Percentiles rank a stretch among this genome's conserved stretches.
phyloP scores from a whole-genome alignment of 1,139 yeast genomes.

The Yamadazyma atlantica region DNA sequence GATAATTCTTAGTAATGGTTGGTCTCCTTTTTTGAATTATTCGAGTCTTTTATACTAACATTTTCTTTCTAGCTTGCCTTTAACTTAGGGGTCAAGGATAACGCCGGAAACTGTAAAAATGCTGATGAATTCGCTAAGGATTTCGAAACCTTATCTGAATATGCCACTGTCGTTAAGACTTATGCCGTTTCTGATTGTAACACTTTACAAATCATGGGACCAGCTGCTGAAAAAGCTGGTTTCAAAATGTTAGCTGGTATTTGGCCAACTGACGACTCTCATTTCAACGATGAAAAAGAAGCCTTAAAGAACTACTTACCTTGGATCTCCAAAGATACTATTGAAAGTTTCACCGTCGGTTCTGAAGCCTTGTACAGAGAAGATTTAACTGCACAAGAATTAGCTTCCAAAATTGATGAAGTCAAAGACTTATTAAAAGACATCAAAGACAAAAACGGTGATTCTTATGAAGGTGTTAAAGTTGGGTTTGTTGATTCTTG shows the following conservation, averaged over 20 bases:
- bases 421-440: constrained; percentile 55
- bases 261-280: constrained; percentile 86
- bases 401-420: constrained; percentile 62
- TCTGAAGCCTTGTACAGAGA: constrained; percentile 90
- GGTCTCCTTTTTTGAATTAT: no score
- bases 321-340: constrained; percentile 59
- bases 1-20: no score
- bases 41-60: constrained; percentile 23
- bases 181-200: constrained; percentile 89
- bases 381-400: constrained; percentile 67
- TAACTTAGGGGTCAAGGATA: constrained; percentile 77
- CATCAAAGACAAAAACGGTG: constrained; percentile 78
- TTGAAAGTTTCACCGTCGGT: constrained; percentile 79
- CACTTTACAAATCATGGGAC: constrained; percentile 78
- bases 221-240: constrained; percentile 77
- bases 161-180: constrained; percentile 68
- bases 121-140: constrained; percentile 67
- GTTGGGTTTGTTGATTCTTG: constrained; percentile 97
- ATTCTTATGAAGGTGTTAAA: constrained; percentile 65
- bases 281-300: constrained; percentile 64
- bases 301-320: constrained; percentile 75
- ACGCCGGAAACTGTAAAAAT: constrained; percentile 69
- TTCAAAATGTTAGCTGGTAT: constrained; percentile 77
- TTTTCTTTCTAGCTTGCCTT: constrained; percentile 54
- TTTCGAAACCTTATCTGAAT: constrained; percentile 52